phyloP scores from a whole-genome alignment of 345 rosid genomes.

The Arabidopsis thaliana region TAIR10.1 NC_003074.8:17553501-17554000 shows the following conservation, averaged over 20 bases:
- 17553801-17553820: neutral
- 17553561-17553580: slow-evolving; percentile 23
- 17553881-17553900: neutral
- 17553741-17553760: slow-evolving; percentile 6
- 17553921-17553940: neutral
- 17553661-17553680: slow-evolving; percentile 40
- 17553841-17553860: neutral
- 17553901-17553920: neutral
- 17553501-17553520: neutral
- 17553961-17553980: too few relatives aligned
- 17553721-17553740: slow-evolving; percentile 27
- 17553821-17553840: neutral
- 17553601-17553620: slow-evolving; percentile 7
- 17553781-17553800: slow-evolving; percentile 1
- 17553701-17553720: slow-evolving; percentile 41
- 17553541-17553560: neutral
- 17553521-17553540: neutral
- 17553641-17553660: slow-evolving; percentile 37
- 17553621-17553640: slow-evolving; percentile 5
- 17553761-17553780: slow-evolving; percentile 5
- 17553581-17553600: slow-evolving; percentile 16
- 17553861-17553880: neutral
- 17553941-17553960: too few relatives aligned
- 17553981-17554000: too few relatives aligned
- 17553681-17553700: slow-evolving; percentile 40